Base-by-base conservation (phyloP, 768 basidiomycete species). In the Brasilioporus rufonigricans region DNA sequence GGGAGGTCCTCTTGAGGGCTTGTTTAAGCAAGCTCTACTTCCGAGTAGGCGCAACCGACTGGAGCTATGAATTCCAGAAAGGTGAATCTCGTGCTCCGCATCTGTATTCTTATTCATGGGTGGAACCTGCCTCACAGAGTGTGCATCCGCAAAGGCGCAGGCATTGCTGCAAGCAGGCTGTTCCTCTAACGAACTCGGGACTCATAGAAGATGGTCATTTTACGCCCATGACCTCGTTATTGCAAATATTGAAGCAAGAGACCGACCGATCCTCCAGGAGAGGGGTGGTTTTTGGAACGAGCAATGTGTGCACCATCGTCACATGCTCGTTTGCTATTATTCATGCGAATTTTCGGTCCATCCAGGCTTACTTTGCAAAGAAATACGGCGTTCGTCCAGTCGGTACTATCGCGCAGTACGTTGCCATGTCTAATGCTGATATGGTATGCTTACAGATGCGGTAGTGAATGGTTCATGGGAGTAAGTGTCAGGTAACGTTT, bases 1-100 rank as follows among this genome's bases (percentile, higher is more conserved):
- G 96, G 86, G 97, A 98, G 73, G 93, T 98, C 1, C 95, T 93
- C 1, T 74, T 98, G 48, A 94, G 98, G 93, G 86, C 93, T 14
- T 85, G 85, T 58, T 75, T 99, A 48, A 93, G 91, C 64, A 93
- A 99, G 69, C 83, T 85, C 19, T 96, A 92, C 73, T 99, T 96
- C 73, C 77, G 73, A 21, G 78, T 79, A n/a, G 86, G 83, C 35
- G 80, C 81, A 61, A 87, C 77, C 2, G 87, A 95, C 63, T 99
- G 96, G 96, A 81, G 71, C 51, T 85, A 93, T 58, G 83, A 87
- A n/a, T 84, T 85, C 5, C 92, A 93, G 71, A 76, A 82, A 71
- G 87, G 93, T 91, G 39, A 54, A 72, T 12, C 18, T 40, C 13
- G 18, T 31, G 33, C 7, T n/a, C n/a, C n/a, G n/a, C n/a, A n/a